Percentiles rank a stretch among this genome's conserved stretches.
phyloP scores from a whole-genome alignment of 129 eudicot genomes.

The Escallonia herrerae region DNA sequence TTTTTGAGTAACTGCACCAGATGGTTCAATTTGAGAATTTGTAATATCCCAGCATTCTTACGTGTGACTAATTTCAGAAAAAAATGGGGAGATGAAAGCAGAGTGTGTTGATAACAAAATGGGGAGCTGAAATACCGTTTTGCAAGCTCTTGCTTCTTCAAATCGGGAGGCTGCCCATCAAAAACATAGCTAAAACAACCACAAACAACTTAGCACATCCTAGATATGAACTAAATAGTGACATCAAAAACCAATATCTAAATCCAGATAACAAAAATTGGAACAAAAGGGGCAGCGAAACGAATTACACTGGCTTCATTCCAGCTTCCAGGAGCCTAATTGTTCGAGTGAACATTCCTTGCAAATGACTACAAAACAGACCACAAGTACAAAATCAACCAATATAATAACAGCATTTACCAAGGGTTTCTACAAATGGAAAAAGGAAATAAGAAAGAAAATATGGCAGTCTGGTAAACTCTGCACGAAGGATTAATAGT shows the following conservation, averaged over 20 bases:
- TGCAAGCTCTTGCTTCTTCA: slow-evolving; percentile 94
- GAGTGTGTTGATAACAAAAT: not conserved
- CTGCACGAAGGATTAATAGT: not conserved
- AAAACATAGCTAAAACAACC: slow-evolving; percentile 63
- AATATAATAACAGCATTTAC: not conserved
- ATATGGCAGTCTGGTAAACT: not conserved
- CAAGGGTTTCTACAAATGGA: not conserved
- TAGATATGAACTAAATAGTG: too few relatives aligned
- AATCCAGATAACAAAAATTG: too few relatives aligned
- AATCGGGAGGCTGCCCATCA: slow-evolving; percentile 89
- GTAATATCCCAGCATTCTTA: slow-evolving; percentile 1
- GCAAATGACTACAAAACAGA: slow-evolving; percentile 66
- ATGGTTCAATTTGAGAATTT: slow-evolving; percentile 7
- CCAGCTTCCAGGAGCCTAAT: slow-evolving; percentile 94
- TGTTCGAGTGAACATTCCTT: slow-evolving; percentile 89
- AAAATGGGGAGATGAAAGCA: not conserved
- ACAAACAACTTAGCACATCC: not conserved
- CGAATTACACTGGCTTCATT: slow-evolving; percentile 83
- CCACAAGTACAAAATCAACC: not conserved
- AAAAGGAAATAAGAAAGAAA: not conserved
- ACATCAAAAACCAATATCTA: too few relatives aligned
- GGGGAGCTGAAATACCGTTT: slow-evolving; percentile 42
- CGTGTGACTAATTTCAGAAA: slow-evolving; percentile 1
- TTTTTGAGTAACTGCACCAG: slow-evolving; percentile 46
- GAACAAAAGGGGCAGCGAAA: not conserved